A percentile compares a stretch with the other conserved stretches of the same genome.
Evolutionary conservation across 331 rosid genomes (phyloP).

Genomic region (Rhamnella rubrinervis): DNA sequence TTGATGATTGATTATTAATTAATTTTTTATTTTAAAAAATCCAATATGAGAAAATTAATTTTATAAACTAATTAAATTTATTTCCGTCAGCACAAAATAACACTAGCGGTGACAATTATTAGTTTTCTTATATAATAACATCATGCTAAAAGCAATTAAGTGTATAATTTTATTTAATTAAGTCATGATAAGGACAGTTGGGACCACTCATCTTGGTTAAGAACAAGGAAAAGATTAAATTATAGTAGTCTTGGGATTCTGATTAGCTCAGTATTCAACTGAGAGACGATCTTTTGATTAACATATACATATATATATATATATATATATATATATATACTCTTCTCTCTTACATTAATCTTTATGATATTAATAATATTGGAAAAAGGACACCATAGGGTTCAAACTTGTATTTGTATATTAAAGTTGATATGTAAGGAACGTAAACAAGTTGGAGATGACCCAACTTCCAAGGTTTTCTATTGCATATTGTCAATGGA

Average conservation of each 20-base stretch:
- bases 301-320: too few relatives aligned
- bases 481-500: slow-evolving; percentile 17
- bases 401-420: background rate
- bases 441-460: slow-evolving; percentile 33
- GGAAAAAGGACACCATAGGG: slow-evolving; percentile 28
- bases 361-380: background rate
- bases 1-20: too few relatives aligned
- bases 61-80: too few relatives aligned
- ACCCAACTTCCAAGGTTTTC: slow-evolving; percentile 33
- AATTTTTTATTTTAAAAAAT: too few relatives aligned
- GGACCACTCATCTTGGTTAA: slow-evolving; percentile 7
- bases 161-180: too few relatives aligned
- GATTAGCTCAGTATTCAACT: background rate
- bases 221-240: background rate
- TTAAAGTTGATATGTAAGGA: background rate
- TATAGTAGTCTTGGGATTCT: slow-evolving; percentile 11
- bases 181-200: slow-evolving; percentile 12
- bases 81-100: too few relatives aligned
- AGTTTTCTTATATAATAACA: too few relatives aligned
- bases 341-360: background rate
- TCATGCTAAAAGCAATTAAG: too few relatives aligned
- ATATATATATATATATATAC: background rate
- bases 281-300: background rate
- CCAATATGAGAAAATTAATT: too few relatives aligned
- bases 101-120: too few relatives aligned